Base-by-base conservation (phyloP, 2,329 filamentous ascomycete genomes). In the Dothistroma septosporum region DNA sequence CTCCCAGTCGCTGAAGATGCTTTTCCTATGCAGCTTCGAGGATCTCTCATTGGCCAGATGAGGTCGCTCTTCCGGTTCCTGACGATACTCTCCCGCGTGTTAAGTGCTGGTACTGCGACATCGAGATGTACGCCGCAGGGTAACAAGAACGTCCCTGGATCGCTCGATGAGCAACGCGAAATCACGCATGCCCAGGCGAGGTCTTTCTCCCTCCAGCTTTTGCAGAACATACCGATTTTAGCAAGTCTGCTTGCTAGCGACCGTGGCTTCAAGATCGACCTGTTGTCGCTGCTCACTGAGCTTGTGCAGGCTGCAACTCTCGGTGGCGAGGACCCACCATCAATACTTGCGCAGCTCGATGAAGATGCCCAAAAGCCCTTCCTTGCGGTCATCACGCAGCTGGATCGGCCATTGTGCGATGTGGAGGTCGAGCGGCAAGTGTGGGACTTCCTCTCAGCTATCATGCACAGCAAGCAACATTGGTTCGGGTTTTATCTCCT, bases 401-500 rank as follows among this genome's bases (percentile, higher is more conserved):
- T 97, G 28, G 91, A 93, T 66, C 86, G 85, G 66, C 91, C 92
- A 3, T 83, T 94, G 60, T 80, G 84, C 56, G 81, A 91, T 66
- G 76, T 83, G 1, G 74, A 80, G 6, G 84, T 91, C 57, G 85
- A 89, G 46, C 83, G 85, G 47, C 80, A 82, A 8, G 88, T 91
- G 21, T 99, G 93, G 94, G 85, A 85, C 59, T 87, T 99, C 70
- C 86, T 97, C 57, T 90, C 92, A 2, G 87, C 88, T 2, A 88
- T 97, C 52, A 85, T 99, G 62, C 89, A 89, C 66, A 92, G 91
- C 72, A 87, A 91, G 64, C 94, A 99, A 73, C 92, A 96, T 72
- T 97, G 93, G 90, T 90, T 99, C 79, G 91, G 93, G 0, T 91
- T 96, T 63, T 96, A 92, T 71, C 82, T 99, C 9, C 85, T 97